Base-by-base conservation (phyloP, 768 basidiomycete genomes). In the Rhodotorula graminis region DNA sequence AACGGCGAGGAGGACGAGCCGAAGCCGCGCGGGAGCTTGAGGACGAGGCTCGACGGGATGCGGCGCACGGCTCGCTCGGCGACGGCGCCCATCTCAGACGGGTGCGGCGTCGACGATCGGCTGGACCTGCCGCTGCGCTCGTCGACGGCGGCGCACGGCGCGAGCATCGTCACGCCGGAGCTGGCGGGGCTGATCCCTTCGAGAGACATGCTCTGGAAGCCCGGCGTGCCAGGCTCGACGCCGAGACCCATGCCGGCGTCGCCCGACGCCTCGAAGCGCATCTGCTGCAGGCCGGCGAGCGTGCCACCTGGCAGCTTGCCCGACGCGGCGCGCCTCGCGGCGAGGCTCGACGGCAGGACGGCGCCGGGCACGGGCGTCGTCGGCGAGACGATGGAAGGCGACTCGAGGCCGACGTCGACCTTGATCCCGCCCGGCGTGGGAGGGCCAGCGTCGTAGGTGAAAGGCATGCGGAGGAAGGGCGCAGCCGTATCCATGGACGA, bases 181-280 rank as follows among this genome's bases (percentile, higher is more conserved):
- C 66, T 50, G 62, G 57, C 59, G n/a, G 58, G 64, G 11, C 52
- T 53, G 59, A 58, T 12, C 3, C 56, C 62, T 25, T 71, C 70
- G 37, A 37, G 37, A 4, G 37, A 4, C 49, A 66, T 57, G 56
- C 56, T 29, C 12, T 57, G 65, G 37, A 61, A 33, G 16, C 68
- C 75, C 5, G 75, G 37, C 40, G 75, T 67, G 7, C 57, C 59
- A 40, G 75, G 71, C 9, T 71, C 75, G 10, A 76, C 69, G 23
- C 75, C 75, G 52, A 76, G 69, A 7, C 75, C 75, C 65, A 67
- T 68, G 1, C 71, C 71, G 12, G 71, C 71, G 5, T 63, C 65
- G 46, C 59, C 23, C 7, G 68, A 65, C 46, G 68, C 8, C 60
- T 72, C 75, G 71, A 76, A 68, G n/a, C 71, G 71, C 75, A 76